phyloP scores from a whole-genome alignment of 371 early-diverging fungal species.

The Mucor plumbeus region DNA sequence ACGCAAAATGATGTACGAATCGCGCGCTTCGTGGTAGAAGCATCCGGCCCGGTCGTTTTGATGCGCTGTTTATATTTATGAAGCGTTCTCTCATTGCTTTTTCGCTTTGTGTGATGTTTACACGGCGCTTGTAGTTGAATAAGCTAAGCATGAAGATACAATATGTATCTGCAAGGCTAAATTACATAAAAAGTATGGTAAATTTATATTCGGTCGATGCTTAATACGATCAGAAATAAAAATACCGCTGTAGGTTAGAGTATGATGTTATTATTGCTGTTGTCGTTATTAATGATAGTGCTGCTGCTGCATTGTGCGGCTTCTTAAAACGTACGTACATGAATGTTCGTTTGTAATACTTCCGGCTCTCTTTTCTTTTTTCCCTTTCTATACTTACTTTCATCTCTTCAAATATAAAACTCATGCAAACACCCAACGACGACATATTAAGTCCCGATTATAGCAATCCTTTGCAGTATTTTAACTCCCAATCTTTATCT shows the following conservation, averaged over 20 bases:
- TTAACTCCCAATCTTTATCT: constrained; percentile 2
- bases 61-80: background rate
- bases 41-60: constrained; percentile 2
- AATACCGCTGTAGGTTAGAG: no score
- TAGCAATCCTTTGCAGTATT: constrained; percentile 15
- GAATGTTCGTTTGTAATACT: constrained; percentile 7
- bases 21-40: background rate
- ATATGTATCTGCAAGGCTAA: background rate
- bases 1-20: background rate
- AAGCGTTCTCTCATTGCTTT: background rate
- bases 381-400: background rate
- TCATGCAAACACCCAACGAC: constrained; percentile 16
- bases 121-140: background rate
- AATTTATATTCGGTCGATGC: no score
- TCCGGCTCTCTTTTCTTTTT: constrained; percentile 9
- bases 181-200: no score
- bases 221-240: no score
- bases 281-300: no score
- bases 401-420: background rate
- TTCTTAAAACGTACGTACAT: background rate
- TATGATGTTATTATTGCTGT: no score
- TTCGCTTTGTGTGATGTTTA: background rate
- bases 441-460: constrained; percentile 22
- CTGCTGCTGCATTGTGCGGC: constrained; percentile 3
- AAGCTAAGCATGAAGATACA: background rate